A percentile compares a stretch with the other conserved stretches of the same genome.
These are phyloP conservation scores for Cystoderma amianthinum DNA, from an alignment of 768 basidiomycete species.

Conservation along the genomic window DNA sequence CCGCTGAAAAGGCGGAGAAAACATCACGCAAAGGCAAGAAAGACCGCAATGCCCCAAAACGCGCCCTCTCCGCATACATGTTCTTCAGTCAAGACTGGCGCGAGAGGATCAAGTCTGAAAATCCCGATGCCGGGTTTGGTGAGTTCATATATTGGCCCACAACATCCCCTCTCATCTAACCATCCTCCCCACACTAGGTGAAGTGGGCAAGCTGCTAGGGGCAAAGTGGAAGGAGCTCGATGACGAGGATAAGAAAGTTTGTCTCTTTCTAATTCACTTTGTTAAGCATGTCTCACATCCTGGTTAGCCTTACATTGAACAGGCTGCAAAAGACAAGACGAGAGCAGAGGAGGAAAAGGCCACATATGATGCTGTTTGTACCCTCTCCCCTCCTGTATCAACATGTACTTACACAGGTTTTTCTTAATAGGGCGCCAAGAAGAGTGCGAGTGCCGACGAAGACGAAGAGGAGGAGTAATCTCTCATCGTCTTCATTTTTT, in stretches of 20 bases:
- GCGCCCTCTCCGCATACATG: slow-evolving; percentile 96
- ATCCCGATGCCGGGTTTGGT: slow-evolving; percentile 94
- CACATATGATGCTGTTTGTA: slow-evolving; percentile 34
- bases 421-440: slow-evolving; percentile 13
- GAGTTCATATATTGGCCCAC: slow-evolving; percentile 16
- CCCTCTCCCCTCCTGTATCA: background rate
- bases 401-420: slow-evolving; percentile 3
- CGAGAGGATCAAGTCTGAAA: slow-evolving; percentile 91
- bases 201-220: slow-evolving; percentile 91
- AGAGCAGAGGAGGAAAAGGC: slow-evolving; percentile 80
- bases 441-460: slow-evolving; percentile 22
- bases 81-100: slow-evolving; percentile 97
- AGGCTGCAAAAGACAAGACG: slow-evolving; percentile 81
- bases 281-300: slow-evolving; percentile 5
- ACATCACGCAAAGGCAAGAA: slow-evolving; percentile 57
- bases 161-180: slow-evolving; percentile 3
- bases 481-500: too few species aligned
- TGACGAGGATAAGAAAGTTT: slow-evolving; percentile 86
- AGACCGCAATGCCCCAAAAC: slow-evolving; percentile 83
- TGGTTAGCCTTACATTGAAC: slow-evolving; percentile 77
- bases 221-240: slow-evolving; percentile 96
- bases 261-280: slow-evolving; percentile 9
- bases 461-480: slow-evolving; percentile 25
- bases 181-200: slow-evolving; percentile 45
- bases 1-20: slow-evolving; percentile 67